Base-by-base conservation (phyloP, 1,284 basidiomycete species). In the Microbotryum lychnidis-dioicae region DNA sequence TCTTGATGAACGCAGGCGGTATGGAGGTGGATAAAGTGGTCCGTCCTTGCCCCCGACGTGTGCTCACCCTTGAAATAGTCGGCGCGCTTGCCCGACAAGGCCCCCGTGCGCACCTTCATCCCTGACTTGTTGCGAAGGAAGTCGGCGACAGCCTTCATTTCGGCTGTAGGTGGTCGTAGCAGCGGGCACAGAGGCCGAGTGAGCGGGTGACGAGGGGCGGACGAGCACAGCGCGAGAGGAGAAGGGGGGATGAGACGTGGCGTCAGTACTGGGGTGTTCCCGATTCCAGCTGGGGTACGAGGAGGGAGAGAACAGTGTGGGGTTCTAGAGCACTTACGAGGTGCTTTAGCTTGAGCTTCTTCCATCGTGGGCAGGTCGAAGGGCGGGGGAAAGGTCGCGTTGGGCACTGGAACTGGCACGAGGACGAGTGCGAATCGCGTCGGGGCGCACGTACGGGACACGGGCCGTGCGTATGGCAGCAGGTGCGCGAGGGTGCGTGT, bases 21-120 rank as follows among this genome's bases (percentile, higher is more conserved):
- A n/a, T 23, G 42, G 6, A 31, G 31, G 31, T 6, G 8, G 6
- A 27, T 6, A 5, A 27, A 6, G 8, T 31, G 31, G 31, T 31
- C 8, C 8, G 31, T 31, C 31, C 9, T 7, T 8, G 31, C 10
- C 7, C 7, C 31, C 31, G 8, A 8, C 31, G 8, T 31, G 31
- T 29, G 33, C 82, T 69, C 68, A 89, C 91, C 94, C 80, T 94
- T 97, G 80, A 98, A 98, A 79, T 97, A 97, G 76, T 97, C 94
- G 60, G 93, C 81, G 53, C 94, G 86, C 76, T 96, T 97, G 46
- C 94, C 96, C 71, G 91, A 91, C 72, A 97, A 78, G 8, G 92
- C 86, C 46, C 94, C 94, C 5, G 88, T 85, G 66, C 89, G 83
- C 61, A 87, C 84, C 80, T 97, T 97, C 72, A 96, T 85, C 16